Evolutionary conservation across 768 basidiomycete species (phyloP).

Genomic region (Russula vinacea): DNA sequence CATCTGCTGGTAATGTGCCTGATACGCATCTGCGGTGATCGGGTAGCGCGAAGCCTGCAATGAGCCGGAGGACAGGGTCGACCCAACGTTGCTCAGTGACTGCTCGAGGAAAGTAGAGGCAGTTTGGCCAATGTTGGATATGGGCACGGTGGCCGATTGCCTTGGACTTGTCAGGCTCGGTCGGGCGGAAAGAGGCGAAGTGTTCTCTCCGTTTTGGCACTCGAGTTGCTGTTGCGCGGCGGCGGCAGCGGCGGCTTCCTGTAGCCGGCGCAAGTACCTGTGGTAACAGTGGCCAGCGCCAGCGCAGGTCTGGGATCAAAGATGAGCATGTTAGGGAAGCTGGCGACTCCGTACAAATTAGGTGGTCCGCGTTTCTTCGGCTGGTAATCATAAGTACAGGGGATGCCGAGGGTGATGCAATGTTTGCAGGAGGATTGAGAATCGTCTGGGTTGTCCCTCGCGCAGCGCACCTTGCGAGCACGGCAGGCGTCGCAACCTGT

Average conservation of each 20-base stretch:
- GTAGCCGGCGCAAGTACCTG: constrained; percentile 75
- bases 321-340: constrained; percentile 1
- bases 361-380: constrained; percentile 93
- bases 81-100: constrained; percentile 39
- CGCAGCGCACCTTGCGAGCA: constrained; percentile 83
- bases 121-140: constrained; percentile 25
- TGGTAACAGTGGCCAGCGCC: constrained; percentile 16
- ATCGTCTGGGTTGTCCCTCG: constrained; percentile 74
- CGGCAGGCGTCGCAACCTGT: constrained; percentile 84
- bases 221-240: constrained; percentile 44
- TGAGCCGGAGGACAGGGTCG: constrained; percentile 42
- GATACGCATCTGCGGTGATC: constrained; percentile 66
- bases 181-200: constrained; percentile 26
- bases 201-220: constrained; percentile 36
- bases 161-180: constrained; percentile 20
- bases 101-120: constrained; percentile 53
- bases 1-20: constrained; percentile 50
- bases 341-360: constrained; percentile 62
- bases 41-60: constrained; percentile 68
- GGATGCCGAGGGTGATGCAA: constrained; percentile 74
- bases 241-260: constrained; percentile 65
- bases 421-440: constrained; percentile 81
- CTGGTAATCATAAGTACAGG: constrained; percentile 89
- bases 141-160: constrained; percentile 12
- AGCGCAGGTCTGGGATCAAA: constrained; percentile 5